Evolutionary conservation across 2,329 filamentous ascomycete genomes (phyloP), one percentile per base, ranked within the genome.

Genomic region (Botrytis medusae): DNA sequence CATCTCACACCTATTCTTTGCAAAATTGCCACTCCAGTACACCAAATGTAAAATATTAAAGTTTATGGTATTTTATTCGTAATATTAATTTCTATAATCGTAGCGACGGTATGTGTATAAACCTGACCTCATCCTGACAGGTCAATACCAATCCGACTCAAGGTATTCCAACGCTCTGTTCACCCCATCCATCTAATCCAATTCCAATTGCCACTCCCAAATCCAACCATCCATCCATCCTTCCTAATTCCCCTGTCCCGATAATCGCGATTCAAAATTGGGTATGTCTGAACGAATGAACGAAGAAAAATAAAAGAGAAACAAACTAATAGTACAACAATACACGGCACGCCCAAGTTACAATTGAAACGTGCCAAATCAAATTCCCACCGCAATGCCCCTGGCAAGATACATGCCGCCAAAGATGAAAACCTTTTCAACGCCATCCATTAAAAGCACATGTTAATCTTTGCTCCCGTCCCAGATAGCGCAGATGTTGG

Each of bases 371-470:
- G n/a, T 69, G 29, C 44, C 37, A 25, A 34, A 69, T 34, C n/a
- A 40, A 61, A 69, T 40, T 18, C 46, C 69, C 34, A 16, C 46
- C n/a, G 32, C 60, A 42, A 71, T 71, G 59, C 42, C 60, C 60
- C 60, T 51, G 48, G 18, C 51, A 69, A 69, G 59, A 34, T 57
- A 57, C 20, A 59, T 42, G 67, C 67, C n/a, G 44, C 40, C 40
- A 48, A 48, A 69, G n/a, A 69, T 44, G 14, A 63, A 64, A 65
- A 54, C 60, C 60, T 63, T 71, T 71, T 63, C 69, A 71, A 71
- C 69, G 69, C 69, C 69, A 54, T 37, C 59, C 57, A 63, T 54
- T 62, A 62, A 71, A 63, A 70, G 34, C 48, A 68, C 65, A 71
- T 46, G 40, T 22, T 22, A 25, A 51, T 37, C 57, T 71, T 71